A percentile compares a stretch with the other conserved stretches of the same genome.
phyloP scores from a whole-genome alignment of 2,329 filamentous ascomycete genomes.

The Fusarium sp. region DNA sequence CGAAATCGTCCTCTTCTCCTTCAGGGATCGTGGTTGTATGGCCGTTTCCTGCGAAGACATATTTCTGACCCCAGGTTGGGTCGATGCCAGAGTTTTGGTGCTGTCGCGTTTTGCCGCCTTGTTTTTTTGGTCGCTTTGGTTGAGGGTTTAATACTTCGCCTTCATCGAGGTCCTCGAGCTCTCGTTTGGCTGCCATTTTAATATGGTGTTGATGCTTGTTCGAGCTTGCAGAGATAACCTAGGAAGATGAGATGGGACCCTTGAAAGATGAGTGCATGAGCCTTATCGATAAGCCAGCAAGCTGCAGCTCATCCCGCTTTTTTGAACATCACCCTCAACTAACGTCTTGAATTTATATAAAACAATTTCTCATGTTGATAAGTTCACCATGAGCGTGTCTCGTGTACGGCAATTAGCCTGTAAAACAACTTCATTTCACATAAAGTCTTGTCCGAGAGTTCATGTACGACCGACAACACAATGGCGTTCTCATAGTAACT shows the following conservation, averaged over 20 bases:
- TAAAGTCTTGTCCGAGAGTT: not conserved
- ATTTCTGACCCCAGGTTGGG: conserved; percentile 76
- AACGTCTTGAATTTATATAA: conserved; percentile 5
- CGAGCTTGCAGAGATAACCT: conserved; percentile 11
- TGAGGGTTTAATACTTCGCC: conserved; percentile 45
- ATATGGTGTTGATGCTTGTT: not conserved
- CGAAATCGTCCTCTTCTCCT: conserved; percentile 73
- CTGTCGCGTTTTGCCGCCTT: conserved; percentile 51
- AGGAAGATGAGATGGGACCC: conserved; percentile 13
- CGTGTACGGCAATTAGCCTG: conserved; percentile 43
- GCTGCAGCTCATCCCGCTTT: conserved; percentile 31
- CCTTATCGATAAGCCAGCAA: conserved; percentile 40
- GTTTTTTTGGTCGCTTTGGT: conserved; percentile 46
- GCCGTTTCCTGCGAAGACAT: conserved; percentile 75
- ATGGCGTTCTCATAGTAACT: conserved; percentile 48
- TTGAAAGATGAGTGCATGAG: conserved; percentile 14
- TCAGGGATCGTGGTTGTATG: conserved; percentile 57
- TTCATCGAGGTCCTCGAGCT: conserved; percentile 48
- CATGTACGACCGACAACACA: conserved; percentile 24
- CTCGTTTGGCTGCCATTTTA: conserved; percentile 54
- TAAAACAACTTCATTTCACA: not conserved
- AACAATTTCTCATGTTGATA: conserved; percentile 41
- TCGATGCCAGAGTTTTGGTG: conserved; percentile 64
- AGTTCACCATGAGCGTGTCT: conserved; percentile 49
- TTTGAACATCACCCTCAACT: conserved; percentile 6